phyloP scores from a whole-genome alignment of 768 basidiomycete species.

The Lyophyllum atratum region DNA sequence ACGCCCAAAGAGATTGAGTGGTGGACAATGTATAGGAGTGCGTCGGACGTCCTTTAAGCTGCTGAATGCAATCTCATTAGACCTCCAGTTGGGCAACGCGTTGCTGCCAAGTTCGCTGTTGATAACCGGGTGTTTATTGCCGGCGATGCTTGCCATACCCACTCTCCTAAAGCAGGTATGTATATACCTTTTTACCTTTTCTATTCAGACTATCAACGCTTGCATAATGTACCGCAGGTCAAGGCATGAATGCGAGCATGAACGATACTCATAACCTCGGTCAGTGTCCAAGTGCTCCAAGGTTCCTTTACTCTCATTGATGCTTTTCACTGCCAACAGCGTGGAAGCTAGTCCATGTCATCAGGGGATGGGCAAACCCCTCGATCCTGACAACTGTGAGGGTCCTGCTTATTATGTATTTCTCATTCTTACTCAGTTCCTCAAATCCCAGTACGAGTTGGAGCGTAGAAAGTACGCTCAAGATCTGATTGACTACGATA shows the following conservation, averaged over 20 bases:
- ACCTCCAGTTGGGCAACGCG: slow-evolving; percentile 67
- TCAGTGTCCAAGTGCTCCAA: slow-evolving; percentile 17
- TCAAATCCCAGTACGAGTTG: slow-evolving; percentile 54
- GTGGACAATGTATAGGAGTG: slow-evolving; percentile 77
- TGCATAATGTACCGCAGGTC: slow-evolving; percentile 38
- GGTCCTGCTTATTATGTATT: not conserved
- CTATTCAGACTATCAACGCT: not conserved
- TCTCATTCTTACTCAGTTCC: not conserved
- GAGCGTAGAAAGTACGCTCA: slow-evolving; percentile 71
- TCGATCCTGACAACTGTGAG: slow-evolving; percentile 53
- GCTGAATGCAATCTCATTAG: not conserved
- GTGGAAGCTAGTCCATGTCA: slow-evolving; percentile 63
- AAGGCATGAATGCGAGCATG: slow-evolving; percentile 81
- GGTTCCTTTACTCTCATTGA: not conserved
- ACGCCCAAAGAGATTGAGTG: slow-evolving; percentile 57
- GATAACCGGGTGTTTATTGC: slow-evolving; percentile 74
- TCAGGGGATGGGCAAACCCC: slow-evolving; percentile 53
- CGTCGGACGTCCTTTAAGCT: slow-evolving; percentile 18
- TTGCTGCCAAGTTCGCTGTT: slow-evolving; percentile 62
- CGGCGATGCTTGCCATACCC: slow-evolving; percentile 75
- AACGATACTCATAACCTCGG: slow-evolving; percentile 74
- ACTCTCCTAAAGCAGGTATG: slow-evolving; percentile 66
- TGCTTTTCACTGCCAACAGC: no score
- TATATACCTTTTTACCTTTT: not conserved
- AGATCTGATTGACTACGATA: slow-evolving; percentile 74